Evolutionary conservation across 1,139 yeast species (phyloP), one percentile per base, ranked within the genome.

Genomic region (Taphrina populina): DNA sequence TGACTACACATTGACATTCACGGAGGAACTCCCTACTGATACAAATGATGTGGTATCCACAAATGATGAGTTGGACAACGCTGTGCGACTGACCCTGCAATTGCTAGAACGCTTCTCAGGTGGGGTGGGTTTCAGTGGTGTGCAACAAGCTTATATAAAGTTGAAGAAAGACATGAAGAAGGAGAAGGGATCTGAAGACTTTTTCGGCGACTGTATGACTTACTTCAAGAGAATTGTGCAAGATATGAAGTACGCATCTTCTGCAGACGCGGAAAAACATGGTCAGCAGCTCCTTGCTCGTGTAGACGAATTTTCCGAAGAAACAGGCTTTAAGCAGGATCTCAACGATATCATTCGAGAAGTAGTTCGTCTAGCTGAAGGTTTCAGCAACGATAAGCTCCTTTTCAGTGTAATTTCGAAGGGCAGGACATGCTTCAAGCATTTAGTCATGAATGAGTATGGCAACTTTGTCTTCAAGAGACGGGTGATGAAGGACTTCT

Each of bases 391-490:
- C 8, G 57, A 53, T 17, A 35, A 45, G 15, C 30, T 41, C 11
- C 15, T 45, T 11, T 34, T 36, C 40, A 44, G 35, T 20, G 19
- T 37, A 19, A 29, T 37, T 5, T 19, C 17, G 10, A 39, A 24
- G 35, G 52, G 52, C 13, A 34, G 37, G 20, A 36, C 49, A 5
- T 30, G 34, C 40, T 27, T 37, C 39, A 26, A 36, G 8, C 49
- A 53, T 27, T 26, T 53, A 30, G 43, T 34, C 32, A 45, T 36
- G 45, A 45, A 53, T 21, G 37, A 45, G 23, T 33, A 34, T 20
- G 57, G 52, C 23, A 44, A 43, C 36, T 35, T 43, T 24, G 56
- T 52, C 21, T 34, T 53, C 57, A 53, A 53, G 46, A 53, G 30
- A 23, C 58, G 54, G 5, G 53, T 54, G 10, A 35, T 37, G 44